These are phyloP conservation scores for Alternaria incomplexa DNA, from an alignment of 2,329 filamentous ascomycete genomes.

Conservation along the genomic window DNA sequence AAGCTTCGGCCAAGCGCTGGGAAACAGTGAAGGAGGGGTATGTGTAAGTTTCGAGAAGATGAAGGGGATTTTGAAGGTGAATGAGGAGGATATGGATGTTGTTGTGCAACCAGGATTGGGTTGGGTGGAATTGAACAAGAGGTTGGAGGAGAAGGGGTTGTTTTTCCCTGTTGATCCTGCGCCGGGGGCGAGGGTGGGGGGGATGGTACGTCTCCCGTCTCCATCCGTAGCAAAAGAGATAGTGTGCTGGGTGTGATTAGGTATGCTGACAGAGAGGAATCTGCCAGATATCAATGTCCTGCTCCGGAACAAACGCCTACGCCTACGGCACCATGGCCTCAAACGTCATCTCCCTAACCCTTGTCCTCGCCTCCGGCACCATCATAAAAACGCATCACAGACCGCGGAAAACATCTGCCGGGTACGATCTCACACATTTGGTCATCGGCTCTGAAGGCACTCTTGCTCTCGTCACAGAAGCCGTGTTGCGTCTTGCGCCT, in stretches of 20 bases:
- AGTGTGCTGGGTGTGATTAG: slow-evolving; percentile 43
- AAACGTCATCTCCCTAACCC: slow-evolving; percentile 84
- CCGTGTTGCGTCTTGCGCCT: slow-evolving; percentile 80
- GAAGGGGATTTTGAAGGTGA: slow-evolving; percentile 80
- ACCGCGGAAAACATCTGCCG: slow-evolving; percentile 85
- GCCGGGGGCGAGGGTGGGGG: slow-evolving; percentile 87
- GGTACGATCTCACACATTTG: slow-evolving; percentile 86
- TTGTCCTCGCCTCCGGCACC: slow-evolving; percentile 86
- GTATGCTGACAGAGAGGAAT: neutral
- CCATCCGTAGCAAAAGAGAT: too few relatives aligned
- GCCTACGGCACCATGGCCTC: slow-evolving; percentile 93
- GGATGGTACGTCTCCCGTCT: slow-evolving; percentile 64
- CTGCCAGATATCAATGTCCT: slow-evolving; percentile 59
- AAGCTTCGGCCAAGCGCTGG: slow-evolving; percentile 84
- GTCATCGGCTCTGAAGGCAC: slow-evolving; percentile 93
- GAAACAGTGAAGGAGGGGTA: slow-evolving; percentile 78
- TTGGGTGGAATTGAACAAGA: slow-evolving; percentile 82
- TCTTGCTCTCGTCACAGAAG: slow-evolving; percentile 87
- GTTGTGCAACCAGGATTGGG: slow-evolving; percentile 69
- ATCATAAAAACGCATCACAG: slow-evolving; percentile 85
- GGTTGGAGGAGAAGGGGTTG: slow-evolving; percentile 67
- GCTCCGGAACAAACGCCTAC: slow-evolving; percentile 85
- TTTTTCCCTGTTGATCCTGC: slow-evolving; percentile 95
- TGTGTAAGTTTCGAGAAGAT: slow-evolving; percentile 85
- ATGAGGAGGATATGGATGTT: slow-evolving; percentile 69